Evolutionary conservation across 2,329 filamentous ascomycete species (phyloP).

Genomic region (Colletotrichum musicola): DNA sequence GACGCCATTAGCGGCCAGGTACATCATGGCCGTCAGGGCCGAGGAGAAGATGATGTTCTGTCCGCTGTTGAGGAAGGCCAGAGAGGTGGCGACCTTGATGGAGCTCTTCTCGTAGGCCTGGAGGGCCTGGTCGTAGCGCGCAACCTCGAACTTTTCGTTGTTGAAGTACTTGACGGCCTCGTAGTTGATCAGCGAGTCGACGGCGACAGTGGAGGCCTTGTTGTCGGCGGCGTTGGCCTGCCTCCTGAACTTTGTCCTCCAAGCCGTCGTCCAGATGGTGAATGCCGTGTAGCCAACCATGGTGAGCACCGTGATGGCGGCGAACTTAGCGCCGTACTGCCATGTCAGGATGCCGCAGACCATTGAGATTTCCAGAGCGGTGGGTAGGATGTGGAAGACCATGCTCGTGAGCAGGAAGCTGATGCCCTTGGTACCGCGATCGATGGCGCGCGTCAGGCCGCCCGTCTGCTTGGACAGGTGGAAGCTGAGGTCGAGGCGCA

Average conservation of each 20-base stretch:
- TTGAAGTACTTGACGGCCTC: constrained; percentile 99
- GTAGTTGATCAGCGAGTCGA: constrained; percentile 98
- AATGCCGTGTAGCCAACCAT: constrained; percentile 98
- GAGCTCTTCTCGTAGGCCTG: constrained; percentile 91
- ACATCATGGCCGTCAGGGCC: constrained; percentile 98
- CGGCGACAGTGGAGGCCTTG: constrained; percentile 91
- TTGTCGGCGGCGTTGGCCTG: constrained; percentile 98
- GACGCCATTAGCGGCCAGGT: constrained; percentile 91
- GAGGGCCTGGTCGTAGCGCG: constrained; percentile 88
- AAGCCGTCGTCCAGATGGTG: constrained; percentile 95
- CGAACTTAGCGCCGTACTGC: constrained; percentile 93
- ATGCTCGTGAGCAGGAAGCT: constrained; percentile 97
- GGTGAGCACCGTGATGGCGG: constrained; percentile 87
- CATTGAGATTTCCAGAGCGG: constrained; percentile 91
- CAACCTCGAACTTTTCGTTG: constrained; percentile 95
- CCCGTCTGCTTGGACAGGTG: constrained; percentile 95
- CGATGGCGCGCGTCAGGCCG: constrained; percentile 92
- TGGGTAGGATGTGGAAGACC: constrained; percentile 97
- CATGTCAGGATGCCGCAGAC: constrained; percentile 97
- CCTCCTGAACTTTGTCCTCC: constrained; percentile 96
- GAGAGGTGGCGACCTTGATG: constrained; percentile 95
- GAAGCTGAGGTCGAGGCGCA: constrained; percentile 92
- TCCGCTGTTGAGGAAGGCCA: constrained; percentile 92
- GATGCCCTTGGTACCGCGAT: constrained; percentile 97
- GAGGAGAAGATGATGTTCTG: constrained; percentile 98